phyloP scores from a whole-genome alignment of 2,329 filamentous ascomycete species.

The Lasiodiplodia gonubiensis region DNA sequence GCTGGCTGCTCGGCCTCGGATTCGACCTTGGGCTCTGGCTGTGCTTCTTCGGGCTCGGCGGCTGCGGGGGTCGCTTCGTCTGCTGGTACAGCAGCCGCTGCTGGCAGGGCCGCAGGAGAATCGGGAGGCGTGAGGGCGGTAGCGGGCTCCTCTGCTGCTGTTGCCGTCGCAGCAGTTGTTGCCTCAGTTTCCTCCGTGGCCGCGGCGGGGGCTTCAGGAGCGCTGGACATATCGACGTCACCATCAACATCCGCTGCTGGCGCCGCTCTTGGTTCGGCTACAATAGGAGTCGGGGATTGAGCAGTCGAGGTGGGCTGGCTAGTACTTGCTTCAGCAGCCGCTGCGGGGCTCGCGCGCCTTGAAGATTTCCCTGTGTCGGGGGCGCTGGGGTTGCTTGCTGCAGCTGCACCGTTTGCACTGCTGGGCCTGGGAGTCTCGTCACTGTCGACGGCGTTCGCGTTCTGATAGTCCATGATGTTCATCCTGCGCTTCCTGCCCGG shows the following conservation, averaged over 20 bases:
- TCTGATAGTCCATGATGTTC: constrained; percentile 67
- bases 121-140: constrained; percentile 27
- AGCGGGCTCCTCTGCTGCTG: constrained; percentile 6
- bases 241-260: constrained; percentile 18
- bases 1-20: constrained; percentile 5
- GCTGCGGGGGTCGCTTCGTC: background rate
- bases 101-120: constrained; percentile 12
- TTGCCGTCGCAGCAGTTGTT: background rate
- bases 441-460: constrained; percentile 53
- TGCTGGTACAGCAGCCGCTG: background rate
- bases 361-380: constrained; percentile 39
- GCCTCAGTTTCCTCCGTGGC: background rate
- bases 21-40: background rate
- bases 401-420: constrained; percentile 32
- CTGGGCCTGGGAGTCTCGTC: constrained; percentile 35
- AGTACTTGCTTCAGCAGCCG: constrained; percentile 2
- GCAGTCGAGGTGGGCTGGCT: constrained; percentile 10
- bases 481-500: constrained; percentile 55
- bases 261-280: background rate
- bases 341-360: constrained; percentile 30
- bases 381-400: constrained; percentile 41
- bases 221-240: constrained; percentile 34
- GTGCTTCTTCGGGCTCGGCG: background rate
- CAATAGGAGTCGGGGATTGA: constrained; percentile 7
- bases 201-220: constrained; percentile 14